Conservation (phyloP, 2,329 filamentous ascomycete genomes). For the Bipolaris bicolor region DNA sequence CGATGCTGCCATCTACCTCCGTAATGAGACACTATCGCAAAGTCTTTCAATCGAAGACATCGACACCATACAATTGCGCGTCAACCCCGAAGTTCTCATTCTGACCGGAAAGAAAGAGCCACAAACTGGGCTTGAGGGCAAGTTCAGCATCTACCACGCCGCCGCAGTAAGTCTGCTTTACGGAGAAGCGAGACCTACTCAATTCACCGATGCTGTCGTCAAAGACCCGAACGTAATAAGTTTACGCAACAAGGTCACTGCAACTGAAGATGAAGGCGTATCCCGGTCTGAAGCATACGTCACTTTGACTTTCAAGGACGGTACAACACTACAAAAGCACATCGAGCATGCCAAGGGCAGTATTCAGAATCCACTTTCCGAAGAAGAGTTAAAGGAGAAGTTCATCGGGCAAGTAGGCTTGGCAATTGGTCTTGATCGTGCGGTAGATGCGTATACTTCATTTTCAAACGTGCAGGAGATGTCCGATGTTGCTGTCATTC, state of each 20-base stretch:
- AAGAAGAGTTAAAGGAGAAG: background rate
- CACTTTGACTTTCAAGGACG: background rate
- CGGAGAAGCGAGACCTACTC: background rate
- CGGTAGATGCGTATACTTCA: background rate
- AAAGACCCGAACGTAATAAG: background rate
- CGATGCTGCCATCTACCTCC: background rate
- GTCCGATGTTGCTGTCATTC: background rate
- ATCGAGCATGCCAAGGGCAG: background rate
- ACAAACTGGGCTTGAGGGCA: background rate
- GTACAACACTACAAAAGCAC: background rate
- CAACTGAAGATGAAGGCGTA: background rate
- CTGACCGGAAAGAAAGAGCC: background rate
- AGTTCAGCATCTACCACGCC: background rate
- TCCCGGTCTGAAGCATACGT: background rate
- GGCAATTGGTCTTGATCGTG: background rate
- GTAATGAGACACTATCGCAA: background rate
- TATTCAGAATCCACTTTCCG: background rate
- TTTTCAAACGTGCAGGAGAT: background rate
- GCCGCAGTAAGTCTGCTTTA: background rate
- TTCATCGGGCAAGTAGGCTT: background rate
- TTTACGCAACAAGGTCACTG: background rate
- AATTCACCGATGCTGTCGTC: background rate
- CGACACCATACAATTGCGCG: background rate
- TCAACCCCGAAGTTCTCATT: background rate
- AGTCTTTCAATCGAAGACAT: background rate